Evolutionary conservation across 805 yeast genomes (phyloP), one percentile per base, ranked within the genome.

Genomic region (Kuraishia hungarica): DNA sequence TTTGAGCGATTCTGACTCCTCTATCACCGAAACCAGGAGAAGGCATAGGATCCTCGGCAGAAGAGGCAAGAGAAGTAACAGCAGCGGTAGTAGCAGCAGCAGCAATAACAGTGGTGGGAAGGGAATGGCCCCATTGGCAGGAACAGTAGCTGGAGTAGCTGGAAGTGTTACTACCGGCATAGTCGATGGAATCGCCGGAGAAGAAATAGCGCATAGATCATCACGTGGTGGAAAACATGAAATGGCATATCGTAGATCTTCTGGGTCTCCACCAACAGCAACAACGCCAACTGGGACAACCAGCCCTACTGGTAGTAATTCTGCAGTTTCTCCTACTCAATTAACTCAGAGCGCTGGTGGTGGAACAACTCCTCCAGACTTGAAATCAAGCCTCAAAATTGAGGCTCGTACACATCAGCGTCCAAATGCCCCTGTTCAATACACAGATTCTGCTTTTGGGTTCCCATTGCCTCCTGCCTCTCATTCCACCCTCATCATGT

Each of bases 391-490:
- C 1, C 58, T 71, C 48, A 58, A 62, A 51, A 57, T 63, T 11
- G 65, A 65, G 53, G 64, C 65, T 22, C 70, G 74, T 53, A 66
- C 74, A 0, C 61, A 63, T 1, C 58, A 55, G 50, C 55, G 58
- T n/a, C 82, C 86, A 2, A 82, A 82, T 60, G 81, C 82, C 23
- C 83, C 85, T 2, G 70, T 82, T 28, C 74, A 78, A 54, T 81
- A 81, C 67, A 78, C 89, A 2, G 96, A 87, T 60, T 86, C 93
- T 26, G 93, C 96, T 2, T 87, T 88, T 71, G 96, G 96, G 2
- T 88, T 88, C 69, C 96, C 96, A 6, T 71, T 88, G 54, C 96
- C 96, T 1, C 90, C 91, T 43, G 80, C 89, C 19, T 84, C 93
- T 0, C 79, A 78, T 28, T 85, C 93, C 1, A 88, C 94, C 0